phyloP scores from a whole-genome alignment of 176 grass and related monocot species.

The Eleusine coracana region DNA sequence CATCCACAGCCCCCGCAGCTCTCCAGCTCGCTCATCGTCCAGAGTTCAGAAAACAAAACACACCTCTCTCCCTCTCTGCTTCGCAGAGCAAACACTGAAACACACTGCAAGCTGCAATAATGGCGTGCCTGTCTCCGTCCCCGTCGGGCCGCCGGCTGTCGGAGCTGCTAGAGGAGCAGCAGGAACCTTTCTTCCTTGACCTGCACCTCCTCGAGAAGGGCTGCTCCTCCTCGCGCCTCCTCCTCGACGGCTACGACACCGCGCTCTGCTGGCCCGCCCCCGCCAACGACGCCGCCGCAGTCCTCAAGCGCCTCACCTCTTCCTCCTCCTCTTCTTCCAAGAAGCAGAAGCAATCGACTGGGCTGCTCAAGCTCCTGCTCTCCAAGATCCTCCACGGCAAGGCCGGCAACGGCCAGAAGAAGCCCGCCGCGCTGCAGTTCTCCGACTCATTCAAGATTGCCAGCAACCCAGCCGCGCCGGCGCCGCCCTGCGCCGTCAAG shows the following conservation, averaged over 20 bases:
- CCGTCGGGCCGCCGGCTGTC: slow-evolving; percentile 63
- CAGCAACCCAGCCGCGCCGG: neutral
- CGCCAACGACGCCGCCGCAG: slow-evolving; percentile 8
- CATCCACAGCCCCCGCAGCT: neutral
- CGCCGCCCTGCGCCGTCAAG: slow-evolving; percentile 24
- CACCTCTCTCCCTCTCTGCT: neutral
- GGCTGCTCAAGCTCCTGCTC: slow-evolving; percentile 50
- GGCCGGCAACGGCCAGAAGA: slow-evolving; percentile 9
- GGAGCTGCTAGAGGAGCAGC: slow-evolving; percentile 83
- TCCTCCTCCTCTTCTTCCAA: neutral
- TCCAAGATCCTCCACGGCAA: slow-evolving; percentile 61
- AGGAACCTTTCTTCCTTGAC: slow-evolving; percentile 87
- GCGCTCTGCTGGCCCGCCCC: slow-evolving; percentile 65
- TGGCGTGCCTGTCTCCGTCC: slow-evolving; percentile 54
- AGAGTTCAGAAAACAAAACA: neutral
- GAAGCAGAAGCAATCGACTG: neutral
- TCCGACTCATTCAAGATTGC: slow-evolving; percentile 37
- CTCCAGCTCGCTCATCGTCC: neutral
- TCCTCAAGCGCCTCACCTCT: slow-evolving; percentile 45
- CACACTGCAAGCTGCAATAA: slow-evolving; percentile 10
- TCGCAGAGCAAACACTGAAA: neutral
- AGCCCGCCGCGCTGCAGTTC: slow-evolving; percentile 45
- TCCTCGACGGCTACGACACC: slow-evolving; percentile 56
- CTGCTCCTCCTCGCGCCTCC: slow-evolving; percentile 43
- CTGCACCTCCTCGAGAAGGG: slow-evolving; percentile 86